phyloP scores from a whole-genome alignment of 1,139 yeast genomes.

The Pichia sp. region DNA sequence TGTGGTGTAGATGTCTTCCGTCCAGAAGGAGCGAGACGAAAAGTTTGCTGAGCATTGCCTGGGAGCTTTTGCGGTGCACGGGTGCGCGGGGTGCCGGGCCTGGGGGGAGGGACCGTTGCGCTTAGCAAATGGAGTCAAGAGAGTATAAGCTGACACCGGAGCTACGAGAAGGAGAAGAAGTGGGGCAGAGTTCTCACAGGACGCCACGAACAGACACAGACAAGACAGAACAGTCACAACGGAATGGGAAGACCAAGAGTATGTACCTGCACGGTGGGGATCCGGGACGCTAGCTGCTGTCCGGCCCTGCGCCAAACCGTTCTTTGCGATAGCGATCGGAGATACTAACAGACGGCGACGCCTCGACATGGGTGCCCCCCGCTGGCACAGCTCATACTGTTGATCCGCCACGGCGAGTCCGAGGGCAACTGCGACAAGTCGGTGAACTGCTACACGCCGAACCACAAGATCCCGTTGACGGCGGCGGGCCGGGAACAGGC shows the following conservation, averaged over 20 bases:
- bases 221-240: too few relatives aligned
- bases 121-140: neutral
- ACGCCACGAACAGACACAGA: too few relatives aligned
- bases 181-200: too few relatives aligned
- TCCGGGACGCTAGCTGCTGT: too few relatives aligned
- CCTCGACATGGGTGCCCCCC: neutral
- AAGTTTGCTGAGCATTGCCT: neutral
- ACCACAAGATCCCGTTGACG: slow-evolving; percentile 73
- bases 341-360: neutral
- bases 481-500: slow-evolving; percentile 67
- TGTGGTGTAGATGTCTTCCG: neutral
- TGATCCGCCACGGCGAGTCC: slow-evolving; percentile 87
- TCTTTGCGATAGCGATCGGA: too few relatives aligned
- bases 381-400: slow-evolving; percentile 45
- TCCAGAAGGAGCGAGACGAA: neutral
- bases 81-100: neutral
- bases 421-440: slow-evolving; percentile 82
- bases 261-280: slow-evolving; percentile 28
- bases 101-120: too few relatives aligned
- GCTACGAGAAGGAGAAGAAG: too few relatives aligned
- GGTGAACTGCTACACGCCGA: slow-evolving; percentile 70
- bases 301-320: too few relatives aligned
- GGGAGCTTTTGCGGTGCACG: neutral
- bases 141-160: neutral
- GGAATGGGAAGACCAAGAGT: slow-evolving; percentile 59